Conservation (phyloP, 805 yeast genomes). For the Candida vaughaniae region DNA sequence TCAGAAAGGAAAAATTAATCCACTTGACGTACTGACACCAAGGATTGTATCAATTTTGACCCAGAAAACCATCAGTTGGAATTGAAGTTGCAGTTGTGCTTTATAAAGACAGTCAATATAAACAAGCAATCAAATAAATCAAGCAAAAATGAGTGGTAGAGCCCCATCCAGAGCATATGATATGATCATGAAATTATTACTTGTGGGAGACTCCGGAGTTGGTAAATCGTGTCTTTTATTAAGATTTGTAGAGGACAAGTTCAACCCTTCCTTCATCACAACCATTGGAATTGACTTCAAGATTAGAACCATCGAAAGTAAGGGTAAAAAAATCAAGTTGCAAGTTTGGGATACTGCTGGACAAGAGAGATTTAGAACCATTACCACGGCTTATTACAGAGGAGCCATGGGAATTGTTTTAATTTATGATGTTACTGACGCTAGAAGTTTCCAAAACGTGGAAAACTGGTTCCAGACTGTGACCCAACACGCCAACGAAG, state of each 20-base stretch:
- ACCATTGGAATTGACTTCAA: conserved; percentile 98
- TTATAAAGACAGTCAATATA: no score
- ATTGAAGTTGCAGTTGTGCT: no score
- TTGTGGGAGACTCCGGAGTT: conserved; percentile 91
- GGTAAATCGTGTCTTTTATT: conserved; percentile 88
- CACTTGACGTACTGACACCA: no score
- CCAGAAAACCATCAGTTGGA: no score
- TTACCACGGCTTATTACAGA: conserved; percentile 88
- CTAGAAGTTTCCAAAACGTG: conserved; percentile 87
- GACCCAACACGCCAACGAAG: conserved; percentile 94
- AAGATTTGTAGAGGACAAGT: conserved; percentile 93
- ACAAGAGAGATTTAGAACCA: conserved; percentile 93
- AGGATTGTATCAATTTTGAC: no score
- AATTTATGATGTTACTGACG: conserved; percentile 83
- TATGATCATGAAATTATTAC: conserved; percentile 84
- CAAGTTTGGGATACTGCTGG: conserved; percentile 99
- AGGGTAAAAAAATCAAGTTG: conserved; percentile 88
- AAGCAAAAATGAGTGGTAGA: conserved; percentile 58
- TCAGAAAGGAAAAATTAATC: no score
- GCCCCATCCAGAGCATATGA: conserved; percentile 76
- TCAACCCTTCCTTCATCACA: conserved; percentile 94
- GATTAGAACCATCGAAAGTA: conserved; percentile 91
- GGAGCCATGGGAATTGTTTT: conserved; percentile 87
- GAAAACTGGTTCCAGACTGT: conserved; percentile 96
- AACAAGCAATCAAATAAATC: no score